Percentiles rank a stretch among this genome's conserved stretches.
Evolutionary conservation across 305 asterid species (phyloP).

Genomic region (Plantago coronopus): DNA sequence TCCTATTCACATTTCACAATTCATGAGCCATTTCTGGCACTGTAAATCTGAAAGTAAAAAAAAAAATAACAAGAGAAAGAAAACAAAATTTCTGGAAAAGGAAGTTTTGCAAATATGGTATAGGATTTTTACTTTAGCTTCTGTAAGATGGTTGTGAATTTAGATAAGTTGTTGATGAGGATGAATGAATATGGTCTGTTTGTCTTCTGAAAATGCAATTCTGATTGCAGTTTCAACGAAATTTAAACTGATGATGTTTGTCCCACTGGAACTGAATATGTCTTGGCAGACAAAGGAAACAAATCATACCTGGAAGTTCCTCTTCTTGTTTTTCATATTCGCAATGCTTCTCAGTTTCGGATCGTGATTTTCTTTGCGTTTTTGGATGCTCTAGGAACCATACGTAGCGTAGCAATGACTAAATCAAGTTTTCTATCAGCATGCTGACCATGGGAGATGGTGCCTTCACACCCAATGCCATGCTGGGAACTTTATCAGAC

Average conservation of each 20-base stretch:
- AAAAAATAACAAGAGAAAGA: too few relatives aligned
- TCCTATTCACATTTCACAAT: not conserved
- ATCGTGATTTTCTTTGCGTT: slow-evolving; percentile 30
- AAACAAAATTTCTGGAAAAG: too few relatives aligned
- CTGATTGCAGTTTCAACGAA: slow-evolving; percentile 36
- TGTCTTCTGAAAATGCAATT: slow-evolving; percentile 36
- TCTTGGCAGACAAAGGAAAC: slow-evolving; percentile 46
- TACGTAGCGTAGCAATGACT: slow-evolving; percentile 7
- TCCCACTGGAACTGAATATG: slow-evolving; percentile 27
- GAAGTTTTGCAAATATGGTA: too few relatives aligned
- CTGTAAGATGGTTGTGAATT: not conserved
- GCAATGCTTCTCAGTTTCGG: slow-evolving; percentile 45
- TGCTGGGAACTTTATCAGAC: slow-evolving; percentile 30
- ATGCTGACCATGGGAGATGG: slow-evolving; percentile 17
- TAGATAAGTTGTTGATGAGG: slow-evolving; percentile 1
- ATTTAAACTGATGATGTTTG: slow-evolving; percentile 34
- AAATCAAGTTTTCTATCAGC: not conserved
- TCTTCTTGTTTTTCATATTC: slow-evolving; percentile 46
- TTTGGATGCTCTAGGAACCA: slow-evolving; percentile 21
- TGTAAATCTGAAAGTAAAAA: not conserved
- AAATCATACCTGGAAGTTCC: slow-evolving; percentile 48
- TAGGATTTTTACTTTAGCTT: not conserved
- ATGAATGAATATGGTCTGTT: slow-evolving; percentile 1
- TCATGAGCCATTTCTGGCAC: not conserved
- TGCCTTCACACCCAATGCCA: slow-evolving; percentile 12